phyloP scores from a whole-genome alignment of 2,329 filamentous ascomycete genomes.

The Botrytis deweyae region DNA sequence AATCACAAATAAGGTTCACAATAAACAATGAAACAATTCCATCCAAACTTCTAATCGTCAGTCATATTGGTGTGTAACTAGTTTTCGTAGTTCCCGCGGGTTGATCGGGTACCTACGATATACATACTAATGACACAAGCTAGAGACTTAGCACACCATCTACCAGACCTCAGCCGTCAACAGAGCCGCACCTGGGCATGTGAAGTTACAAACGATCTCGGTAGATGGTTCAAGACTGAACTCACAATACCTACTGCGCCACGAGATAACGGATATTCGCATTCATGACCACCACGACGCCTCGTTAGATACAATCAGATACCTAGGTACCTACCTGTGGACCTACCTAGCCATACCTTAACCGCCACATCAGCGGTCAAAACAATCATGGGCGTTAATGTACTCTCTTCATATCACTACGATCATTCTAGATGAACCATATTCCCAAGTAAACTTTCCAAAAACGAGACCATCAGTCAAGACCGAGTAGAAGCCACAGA shows the following conservation, averaged over 20 bases:
- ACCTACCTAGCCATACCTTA: background rate
- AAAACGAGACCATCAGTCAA: too few species aligned
- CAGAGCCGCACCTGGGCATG: background rate
- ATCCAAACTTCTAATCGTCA: background rate
- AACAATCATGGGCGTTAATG: background rate
- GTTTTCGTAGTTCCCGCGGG: background rate
- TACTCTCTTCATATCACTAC: background rate
- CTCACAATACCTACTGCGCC: background rate
- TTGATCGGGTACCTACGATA: background rate
- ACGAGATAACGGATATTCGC: background rate
- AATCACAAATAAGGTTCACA: background rate
- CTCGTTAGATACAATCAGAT: background rate
- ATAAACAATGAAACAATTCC: background rate
- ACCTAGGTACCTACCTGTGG: too few species aligned
- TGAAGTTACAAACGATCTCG: background rate
- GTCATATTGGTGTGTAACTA: background rate
- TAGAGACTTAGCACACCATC: background rate
- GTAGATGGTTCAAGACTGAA: background rate
- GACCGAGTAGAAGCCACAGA: background rate
- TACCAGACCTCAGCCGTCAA: background rate
- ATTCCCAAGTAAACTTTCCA: background rate
- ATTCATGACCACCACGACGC: background rate
- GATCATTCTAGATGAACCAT: background rate
- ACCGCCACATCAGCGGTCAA: slow-evolving; percentile 1
- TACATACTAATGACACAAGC: background rate